Evolutionary conservation across 2,329 filamentous ascomycete genomes (phyloP), one percentile per base, ranked within the genome.

Genomic region (Epicoccum sorghinum): DNA sequence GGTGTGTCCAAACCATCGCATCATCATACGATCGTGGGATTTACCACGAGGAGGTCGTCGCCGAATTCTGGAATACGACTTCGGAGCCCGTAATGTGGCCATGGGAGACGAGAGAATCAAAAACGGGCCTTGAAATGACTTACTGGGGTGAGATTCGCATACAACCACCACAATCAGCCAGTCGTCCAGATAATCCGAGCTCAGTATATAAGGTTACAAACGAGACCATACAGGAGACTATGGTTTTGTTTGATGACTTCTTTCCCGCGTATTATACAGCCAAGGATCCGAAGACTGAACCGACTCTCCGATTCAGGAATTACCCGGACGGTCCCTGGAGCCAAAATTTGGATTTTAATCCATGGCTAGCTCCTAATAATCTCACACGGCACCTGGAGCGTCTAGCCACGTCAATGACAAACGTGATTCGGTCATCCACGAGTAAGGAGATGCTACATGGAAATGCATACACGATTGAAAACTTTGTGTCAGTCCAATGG

Each of bases 1-100:
- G 63, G 65, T 71, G 67, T 32, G 60, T 70, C 4, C 58, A 67
- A 30, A 56, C 33, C 2, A 42, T 71, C 3, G 13, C 50, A 4
- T 69, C 66, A 1, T 53, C 58, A 0, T 70, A 66, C 12, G 23
- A 25, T 5, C 37, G 14, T 14, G 66, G 52, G 1, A 38, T 10
- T 0, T 68, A 70, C 22, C 8, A 40, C 13, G 65, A 70, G 45
- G 41, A 62, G 4, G 41, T 65, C 1, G 24, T 59, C 0, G 22
- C 58, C 2, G 50, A 27, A 1, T 47, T 18, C 18, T 18, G 18
- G 18, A 18, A 18, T 18, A 18, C 18, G 18, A 18, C 18, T 18
- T 18, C 18, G 18, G 18, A 18, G 18, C 18, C 18, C 18, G 3
- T 18, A 18, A 5, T 6, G n/a, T 33, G 18, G 25, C 18, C 24